Evolutionary conservation across 2,329 filamentous ascomycete genomes (phyloP), one percentile per base, ranked within the genome.

Genomic region (Rhinocladiella similis): DNA sequence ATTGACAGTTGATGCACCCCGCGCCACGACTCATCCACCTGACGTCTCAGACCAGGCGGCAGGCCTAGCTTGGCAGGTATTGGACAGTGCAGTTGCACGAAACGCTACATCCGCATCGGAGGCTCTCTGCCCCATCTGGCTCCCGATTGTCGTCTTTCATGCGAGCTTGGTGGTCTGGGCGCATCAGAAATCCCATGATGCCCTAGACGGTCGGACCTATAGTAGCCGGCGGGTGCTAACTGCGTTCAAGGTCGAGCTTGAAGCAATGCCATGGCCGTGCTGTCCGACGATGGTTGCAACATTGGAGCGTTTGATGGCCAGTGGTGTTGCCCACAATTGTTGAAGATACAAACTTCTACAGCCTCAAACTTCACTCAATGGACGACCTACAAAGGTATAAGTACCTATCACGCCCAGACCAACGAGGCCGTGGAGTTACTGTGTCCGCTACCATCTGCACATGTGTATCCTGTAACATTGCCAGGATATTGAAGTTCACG

Each of bases 271-370:
- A 10, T 55, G 53, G 53, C 53, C 53, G 46, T 55, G 53, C 29
- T 55, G 53, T 25, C n/a, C 7, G 12, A 16, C 22, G 20, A 55
- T 55, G 53, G 29, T 41, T 16, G 27, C 27, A 16, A 50, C 46
- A 7, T 47, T 55, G 19, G 53, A 55, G 36, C 50, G 46, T 25
- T 47, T 55, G 25, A 55, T 55, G 52, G 43, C 48, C n/a, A 46
- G 35, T 12, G n/a, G n/a, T n/a, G n/a, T n/a, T n/a, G n/a, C n/a
- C n/a, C n/a, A n/a, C n/a, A n/a, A n/a, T n/a, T n/a, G n/a, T n/a
- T n/a, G n/a, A n/a, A n/a, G n/a, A n/a, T n/a, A n/a, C n/a, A n/a
- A n/a, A n/a, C n/a, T n/a, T n/a, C n/a, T n/a, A n/a, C n/a, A n/a
- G n/a, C n/a, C n/a, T n/a, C n/a, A n/a, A n/a, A n/a, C n/a, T n/a